Base-by-base conservation (phyloP, 768 basidiomycete species). In the Cyclocybe cylindracea region DNA sequence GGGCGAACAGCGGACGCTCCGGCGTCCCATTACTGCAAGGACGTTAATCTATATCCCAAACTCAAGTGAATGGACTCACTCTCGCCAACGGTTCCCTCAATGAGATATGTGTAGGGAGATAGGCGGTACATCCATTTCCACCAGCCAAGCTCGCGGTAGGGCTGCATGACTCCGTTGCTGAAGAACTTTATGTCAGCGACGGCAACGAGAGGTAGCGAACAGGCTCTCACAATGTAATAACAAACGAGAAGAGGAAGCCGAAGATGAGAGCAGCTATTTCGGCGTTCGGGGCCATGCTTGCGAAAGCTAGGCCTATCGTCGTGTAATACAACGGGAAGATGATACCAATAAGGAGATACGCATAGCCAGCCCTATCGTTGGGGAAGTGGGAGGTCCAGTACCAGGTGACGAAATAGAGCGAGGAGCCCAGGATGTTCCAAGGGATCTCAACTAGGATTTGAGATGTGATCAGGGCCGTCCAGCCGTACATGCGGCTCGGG, bases 151-250 rank as follows among this genome's bases (percentile, higher is more conserved):
- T 73, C 70, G 7, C 74, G 54, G 61, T 72, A 84, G 4, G 86
- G 86, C 57, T 88, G 86, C 9, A 89, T 61, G 37, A 87, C 83
- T 54, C 86, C 86, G 57, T 86, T 78, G 62, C 80, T 82, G 51
- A 40, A 38, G 36, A 46, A 46, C 38, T 35, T 51, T 44, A 45
- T 5, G 38, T 37, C 38, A 13, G 16, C 37, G 19, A 16, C 16
- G 18, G 39, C 19, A 24, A 44, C 38, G 5, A 38, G 44, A n/a
- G 33, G 19, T 44, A 49, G 35, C 13, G 36, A 44, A 29, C 3
- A 32, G 18, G 62, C 7, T 70, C 79, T 58, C 50, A 81, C 78
- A 87, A 86, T 13, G 73, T 79, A 48, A 87, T 59, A 38, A 85
- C 78, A 57, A 87, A 85, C 0, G 80, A 78, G 62, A 86, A 86